Conservation (phyloP, 306 rosid genomes). For the Gastrolobium bilobum region DNA sequence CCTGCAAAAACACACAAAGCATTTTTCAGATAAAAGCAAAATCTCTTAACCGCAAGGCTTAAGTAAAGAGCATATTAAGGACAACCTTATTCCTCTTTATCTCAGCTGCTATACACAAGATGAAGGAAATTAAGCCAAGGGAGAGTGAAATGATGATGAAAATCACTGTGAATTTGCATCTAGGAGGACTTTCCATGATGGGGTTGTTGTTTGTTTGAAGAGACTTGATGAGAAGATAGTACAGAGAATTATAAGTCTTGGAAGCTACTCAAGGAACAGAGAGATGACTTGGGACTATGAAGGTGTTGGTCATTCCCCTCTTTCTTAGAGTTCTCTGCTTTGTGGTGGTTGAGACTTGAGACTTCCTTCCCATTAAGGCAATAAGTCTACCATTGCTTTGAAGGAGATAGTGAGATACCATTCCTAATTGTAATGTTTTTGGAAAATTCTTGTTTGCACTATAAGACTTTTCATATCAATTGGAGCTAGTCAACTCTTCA, state of each 20-base stretch:
- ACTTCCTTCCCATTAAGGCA: constrained; percentile 39
- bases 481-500: constrained; percentile 46
- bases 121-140: constrained; percentile 64
- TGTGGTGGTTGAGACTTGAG: constrained; percentile 51
- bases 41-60: neutral
- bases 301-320: constrained; percentile 13
- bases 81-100: constrained; percentile 63
- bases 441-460: constrained; percentile 5
- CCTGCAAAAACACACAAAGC: constrained; percentile 50
- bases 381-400: constrained; percentile 55
- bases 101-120: constrained; percentile 75
- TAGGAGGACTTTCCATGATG: constrained; percentile 60
- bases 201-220: constrained; percentile 33
- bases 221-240: constrained; percentile 33
- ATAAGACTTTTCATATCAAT: neutral
- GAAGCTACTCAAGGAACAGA: constrained; percentile 53
- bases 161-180: constrained; percentile 42
- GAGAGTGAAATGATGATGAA: constrained; percentile 55
- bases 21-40: neutral
- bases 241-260: constrained; percentile 39
- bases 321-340: constrained; percentile 24
- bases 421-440: constrained; percentile 42
- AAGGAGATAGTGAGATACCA: constrained; percentile 55
- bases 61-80: neutral
- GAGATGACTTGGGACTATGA: constrained; percentile 23